A percentile compares a stretch with the other conserved stretches of the same genome.
Evolutionary conservation across 495 filamentous ascomycete genomes (phyloP).

Genomic region (Collariella sp.): DNA sequence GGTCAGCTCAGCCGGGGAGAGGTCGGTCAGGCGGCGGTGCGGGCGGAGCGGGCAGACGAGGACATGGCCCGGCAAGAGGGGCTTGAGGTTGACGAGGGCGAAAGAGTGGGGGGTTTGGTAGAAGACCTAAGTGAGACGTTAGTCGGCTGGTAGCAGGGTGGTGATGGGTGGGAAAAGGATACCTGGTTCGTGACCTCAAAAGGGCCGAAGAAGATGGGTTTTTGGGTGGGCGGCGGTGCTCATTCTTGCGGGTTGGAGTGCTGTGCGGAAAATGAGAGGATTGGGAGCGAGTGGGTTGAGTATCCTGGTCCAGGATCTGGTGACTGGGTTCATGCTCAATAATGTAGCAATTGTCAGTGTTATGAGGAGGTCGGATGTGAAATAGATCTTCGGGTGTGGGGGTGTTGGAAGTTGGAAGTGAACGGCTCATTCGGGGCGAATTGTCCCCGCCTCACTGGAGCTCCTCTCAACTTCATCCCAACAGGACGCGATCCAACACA

Average conservation of each 20-base stretch:
- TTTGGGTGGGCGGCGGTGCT: slow-evolving; percentile 2
- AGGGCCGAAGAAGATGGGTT: slow-evolving; percentile 51
- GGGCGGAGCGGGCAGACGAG: slow-evolving; percentile 61
- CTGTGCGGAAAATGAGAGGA: too few relatives aligned
- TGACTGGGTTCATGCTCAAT: slow-evolving; percentile 5
- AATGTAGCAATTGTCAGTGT: too few relatives aligned
- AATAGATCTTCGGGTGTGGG: too few relatives aligned
- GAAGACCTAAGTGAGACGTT: slow-evolving; percentile 57
- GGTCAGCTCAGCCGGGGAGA: slow-evolving; percentile 61
- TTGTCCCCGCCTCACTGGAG: too few relatives aligned
- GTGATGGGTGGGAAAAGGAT: slow-evolving; percentile 6
- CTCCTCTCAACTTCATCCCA: too few relatives aligned
- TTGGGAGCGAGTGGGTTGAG: not conserved
- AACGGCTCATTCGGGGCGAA: too few relatives aligned
- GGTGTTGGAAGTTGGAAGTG: too few relatives aligned
- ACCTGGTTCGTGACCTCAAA: slow-evolving; percentile 59
- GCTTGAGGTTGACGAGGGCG: slow-evolving; percentile 89
- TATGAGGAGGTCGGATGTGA: too few relatives aligned
- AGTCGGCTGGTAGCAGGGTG: not conserved
- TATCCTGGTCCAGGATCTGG: not conserved
- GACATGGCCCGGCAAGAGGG: slow-evolving; percentile 87
- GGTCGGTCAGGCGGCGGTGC: slow-evolving; percentile 66
- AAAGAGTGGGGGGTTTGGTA: slow-evolving; percentile 68
- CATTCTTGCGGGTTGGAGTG: slow-evolving; percentile 2
- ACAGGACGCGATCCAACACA: too few relatives aligned